Evolutionary conservation across 228 moss, liverwort and hornwort genomes (phyloP).

Genomic region (Sphagnum fallax): DNA sequence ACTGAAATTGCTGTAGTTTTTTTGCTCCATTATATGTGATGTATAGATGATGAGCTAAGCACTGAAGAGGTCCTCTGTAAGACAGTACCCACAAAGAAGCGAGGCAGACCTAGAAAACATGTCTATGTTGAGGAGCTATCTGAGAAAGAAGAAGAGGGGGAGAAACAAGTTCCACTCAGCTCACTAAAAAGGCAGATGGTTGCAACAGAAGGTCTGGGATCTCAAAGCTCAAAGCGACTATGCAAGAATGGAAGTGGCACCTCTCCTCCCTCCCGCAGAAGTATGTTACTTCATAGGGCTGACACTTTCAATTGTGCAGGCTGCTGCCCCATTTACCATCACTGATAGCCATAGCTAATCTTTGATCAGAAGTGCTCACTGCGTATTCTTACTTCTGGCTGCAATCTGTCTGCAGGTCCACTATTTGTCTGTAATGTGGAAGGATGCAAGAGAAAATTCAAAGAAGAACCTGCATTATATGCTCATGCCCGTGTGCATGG

Average conservation of each 20-base stretch:
- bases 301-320: too few species aligned
- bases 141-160: constrained; percentile 25
- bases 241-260: constrained; percentile 28
- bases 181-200: constrained; percentile 46
- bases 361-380: too few species aligned
- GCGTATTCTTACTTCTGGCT: not conserved
- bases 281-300: too few species aligned
- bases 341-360: too few species aligned
- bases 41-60: constrained; percentile 45
- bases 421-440: constrained; percentile 76
- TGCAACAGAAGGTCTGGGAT: constrained; percentile 32
- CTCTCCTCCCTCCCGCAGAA: not conserved
- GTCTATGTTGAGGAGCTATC: constrained; percentile 13
- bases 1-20: too few species aligned
- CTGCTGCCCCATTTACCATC: too few species aligned
- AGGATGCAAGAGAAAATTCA: constrained; percentile 90
- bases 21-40: too few species aligned
- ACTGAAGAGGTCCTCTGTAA: constrained; percentile 36
- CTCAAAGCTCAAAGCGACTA: constrained; percentile 33
- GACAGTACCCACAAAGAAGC: constrained; percentile 30
- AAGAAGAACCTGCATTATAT: constrained; percentile 70
- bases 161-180: constrained; percentile 12
- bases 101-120: constrained; percentile 44
- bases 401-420: constrained; percentile 33
- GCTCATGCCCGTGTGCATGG: constrained; percentile 93